phyloP scores from a whole-genome alignment of 2,329 filamentous ascomycete species.

The Ophiobolus disseminans region DNA sequence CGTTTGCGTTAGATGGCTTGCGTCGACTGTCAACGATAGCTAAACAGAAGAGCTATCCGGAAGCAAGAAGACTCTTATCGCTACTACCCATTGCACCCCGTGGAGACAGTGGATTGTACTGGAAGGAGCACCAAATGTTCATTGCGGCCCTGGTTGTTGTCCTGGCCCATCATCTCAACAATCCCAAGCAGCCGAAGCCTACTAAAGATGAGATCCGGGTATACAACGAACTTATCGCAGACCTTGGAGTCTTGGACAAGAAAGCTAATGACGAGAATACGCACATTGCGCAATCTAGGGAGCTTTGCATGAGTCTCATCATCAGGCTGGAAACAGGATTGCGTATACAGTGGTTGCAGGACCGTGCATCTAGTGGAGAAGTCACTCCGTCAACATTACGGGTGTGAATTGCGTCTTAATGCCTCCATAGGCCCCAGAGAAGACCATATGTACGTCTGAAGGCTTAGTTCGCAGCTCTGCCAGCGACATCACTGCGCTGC shows the following conservation, averaged over 20 bases:
- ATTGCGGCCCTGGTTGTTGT: constrained; percentile 31
- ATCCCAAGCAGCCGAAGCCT: constrained; percentile 7
- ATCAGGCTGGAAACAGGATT: constrained; percentile 16
- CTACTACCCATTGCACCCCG: constrained; percentile 25
- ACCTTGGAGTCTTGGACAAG: constrained; percentile 16
- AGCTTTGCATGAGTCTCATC: constrained; percentile 23
- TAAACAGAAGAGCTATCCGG: constrained; percentile 19
- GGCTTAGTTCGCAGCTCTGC: too few relatives aligned
- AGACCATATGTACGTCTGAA: too few relatives aligned
- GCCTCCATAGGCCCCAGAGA: too few relatives aligned
- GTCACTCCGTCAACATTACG: too few relatives aligned
- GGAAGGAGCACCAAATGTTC: constrained; percentile 18
- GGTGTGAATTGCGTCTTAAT: too few relatives aligned
- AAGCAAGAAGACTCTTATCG: constrained; percentile 26
- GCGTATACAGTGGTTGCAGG: constrained; percentile 6
- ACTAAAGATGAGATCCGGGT: constrained; percentile 11
- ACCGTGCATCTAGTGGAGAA: too few relatives aligned
- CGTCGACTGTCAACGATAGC: constrained; percentile 18
- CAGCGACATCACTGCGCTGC: too few relatives aligned
- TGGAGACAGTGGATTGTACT: constrained; percentile 29
- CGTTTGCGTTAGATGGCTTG: constrained; percentile 26
- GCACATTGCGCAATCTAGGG: constrained; percentile 18
- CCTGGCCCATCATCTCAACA: constrained; percentile 26
- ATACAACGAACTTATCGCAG: constrained; percentile 16
- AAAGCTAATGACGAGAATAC: constrained; percentile 14